Evolutionary conservation across 2,329 filamentous ascomycete genomes (phyloP), one percentile per base, ranked within the genome.

Genomic region (Podosphaera fusca): DNA sequence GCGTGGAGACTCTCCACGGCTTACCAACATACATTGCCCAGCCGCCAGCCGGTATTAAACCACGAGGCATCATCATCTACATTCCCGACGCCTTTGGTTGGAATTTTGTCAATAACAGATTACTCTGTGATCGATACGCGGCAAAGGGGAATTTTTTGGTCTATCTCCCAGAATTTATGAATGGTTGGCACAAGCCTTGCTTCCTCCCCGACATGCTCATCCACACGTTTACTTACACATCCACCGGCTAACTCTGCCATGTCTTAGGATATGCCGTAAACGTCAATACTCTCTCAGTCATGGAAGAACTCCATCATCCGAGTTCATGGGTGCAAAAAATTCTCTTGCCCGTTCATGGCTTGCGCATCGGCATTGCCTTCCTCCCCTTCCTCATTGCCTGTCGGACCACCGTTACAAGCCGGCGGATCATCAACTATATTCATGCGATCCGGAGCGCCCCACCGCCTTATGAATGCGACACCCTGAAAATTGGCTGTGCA

Each of bases 161-260:
- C 31, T 74, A 74, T 60, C 60, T 75, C 34, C 75, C 75, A 0
- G 75, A 78, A 59, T 75, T 78, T 60, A 74, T 76, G 71, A 67
- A 70, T 59, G 74, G 73, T 71, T 55, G 10, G 59, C 59, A 50
- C 52, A 38, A 38, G 35, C 35, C 35, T 38, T 38, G 35, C 21
- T 2, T 33, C 30, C 33, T 47, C 10, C 6, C 45, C 8, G 9
- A 29, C 45, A 33, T 21, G 21, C 21, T 21, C 21, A 21, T 21
- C 21, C 21, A 21, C 21, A 21, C 21, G 21, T 21, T 21, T 21
- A 21, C 21, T 21, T 21, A 21, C 21, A 21, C 21, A 21, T 1
- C 21, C 21, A 21, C 21, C 21, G 21, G 40, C 56, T 14, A 55
- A 38, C 36, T 42, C 35, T 10, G 5, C 35, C 6, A 1, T 10